Conservation (phyloP, 495 filamentous ascomycete species). For the Aspergillus sparsus region DNA sequence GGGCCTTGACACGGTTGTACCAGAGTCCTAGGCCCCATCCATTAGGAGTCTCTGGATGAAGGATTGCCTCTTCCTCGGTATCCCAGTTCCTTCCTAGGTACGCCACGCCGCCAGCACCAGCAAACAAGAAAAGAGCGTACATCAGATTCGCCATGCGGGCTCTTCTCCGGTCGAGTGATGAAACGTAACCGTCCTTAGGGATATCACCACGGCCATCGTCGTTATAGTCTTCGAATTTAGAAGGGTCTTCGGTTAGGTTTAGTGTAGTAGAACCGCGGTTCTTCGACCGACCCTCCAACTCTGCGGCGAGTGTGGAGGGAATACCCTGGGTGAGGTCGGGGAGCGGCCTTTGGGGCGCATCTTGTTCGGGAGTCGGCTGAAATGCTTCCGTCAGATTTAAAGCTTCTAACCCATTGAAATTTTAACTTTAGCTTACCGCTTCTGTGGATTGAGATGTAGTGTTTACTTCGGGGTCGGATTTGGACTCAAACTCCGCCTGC, state of each 20-base stretch:
- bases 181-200: slow-evolving; percentile 83
- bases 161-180: slow-evolving; percentile 80
- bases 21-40: slow-evolving; percentile 73
- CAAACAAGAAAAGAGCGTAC: slow-evolving; percentile 56
- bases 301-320: slow-evolving; percentile 74
- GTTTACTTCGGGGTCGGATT: slow-evolving; percentile 39
- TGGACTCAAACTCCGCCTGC: slow-evolving; percentile 49
- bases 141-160: slow-evolving; percentile 67
- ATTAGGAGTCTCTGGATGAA: slow-evolving; percentile 68
- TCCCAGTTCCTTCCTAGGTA: slow-evolving; percentile 89
- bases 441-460: slow-evolving; percentile 31
- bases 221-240: slow-evolving; percentile 47
- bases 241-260: slow-evolving; percentile 60
- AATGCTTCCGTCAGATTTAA: slow-evolving; percentile 32
- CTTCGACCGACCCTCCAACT: slow-evolving; percentile 62
- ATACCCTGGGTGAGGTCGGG: slow-evolving; percentile 91
- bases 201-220: slow-evolving; percentile 59
- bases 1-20: slow-evolving; percentile 75
- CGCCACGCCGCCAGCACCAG: slow-evolving; percentile 53
- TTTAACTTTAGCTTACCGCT: slow-evolving; percentile 31
- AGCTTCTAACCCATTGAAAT: slow-evolving; percentile 16
- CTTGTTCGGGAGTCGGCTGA: slow-evolving; percentile 26
- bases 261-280: slow-evolving; percentile 46
- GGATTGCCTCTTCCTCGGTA: slow-evolving; percentile 63
- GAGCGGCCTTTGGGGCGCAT: slow-evolving; percentile 53